A percentile compares a stretch with the other conserved stretches of the same genome.
These are phyloP conservation scores for Rehmannia glutinosa DNA, from an alignment of 257 asterid species.

Conservation along the genomic window DNA sequence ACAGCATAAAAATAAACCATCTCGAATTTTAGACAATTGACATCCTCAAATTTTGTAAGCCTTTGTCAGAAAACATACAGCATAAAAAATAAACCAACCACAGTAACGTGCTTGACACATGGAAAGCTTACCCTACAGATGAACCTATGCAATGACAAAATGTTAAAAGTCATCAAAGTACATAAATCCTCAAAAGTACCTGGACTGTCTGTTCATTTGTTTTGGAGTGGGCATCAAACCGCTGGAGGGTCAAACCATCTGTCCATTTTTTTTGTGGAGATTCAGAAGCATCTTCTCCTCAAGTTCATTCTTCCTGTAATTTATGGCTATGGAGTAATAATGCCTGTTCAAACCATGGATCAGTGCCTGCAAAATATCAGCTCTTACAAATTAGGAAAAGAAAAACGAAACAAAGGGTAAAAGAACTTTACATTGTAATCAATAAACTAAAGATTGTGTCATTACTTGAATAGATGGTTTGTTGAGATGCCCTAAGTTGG, in stretches of 20 bases:
- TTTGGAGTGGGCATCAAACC: constrained; percentile 77
- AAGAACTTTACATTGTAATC: neutral
- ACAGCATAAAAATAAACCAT: neutral
- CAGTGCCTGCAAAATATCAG: constrained; percentile 53
- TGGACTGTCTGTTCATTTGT: constrained; percentile 82
- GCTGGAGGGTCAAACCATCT: constrained; percentile 73
- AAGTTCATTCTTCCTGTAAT: constrained; percentile 84
- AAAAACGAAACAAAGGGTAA: neutral
- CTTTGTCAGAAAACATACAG: neutral
- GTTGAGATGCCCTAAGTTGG: constrained; percentile 80
- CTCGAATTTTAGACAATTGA: too few relatives aligned
- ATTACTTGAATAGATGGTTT: constrained; percentile 82
- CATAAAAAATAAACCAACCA: too few relatives aligned
- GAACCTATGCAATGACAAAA: neutral
- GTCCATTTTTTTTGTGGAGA: constrained; percentile 90
- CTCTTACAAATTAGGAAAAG: constrained; percentile 9
- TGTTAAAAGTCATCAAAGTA: neutral
- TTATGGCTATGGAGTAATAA: constrained; percentile 84
- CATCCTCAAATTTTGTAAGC: too few relatives aligned
- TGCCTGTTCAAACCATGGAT: constrained; percentile 85
- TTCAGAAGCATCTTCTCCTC: constrained; percentile 86
- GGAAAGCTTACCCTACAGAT: neutral
- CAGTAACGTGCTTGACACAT: neutral
- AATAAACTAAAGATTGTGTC: neutral
- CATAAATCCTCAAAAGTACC: constrained; percentile 35